Conservation (phyloP, 73 alveolate genomes). For the Effrenium voratum region DNA sequence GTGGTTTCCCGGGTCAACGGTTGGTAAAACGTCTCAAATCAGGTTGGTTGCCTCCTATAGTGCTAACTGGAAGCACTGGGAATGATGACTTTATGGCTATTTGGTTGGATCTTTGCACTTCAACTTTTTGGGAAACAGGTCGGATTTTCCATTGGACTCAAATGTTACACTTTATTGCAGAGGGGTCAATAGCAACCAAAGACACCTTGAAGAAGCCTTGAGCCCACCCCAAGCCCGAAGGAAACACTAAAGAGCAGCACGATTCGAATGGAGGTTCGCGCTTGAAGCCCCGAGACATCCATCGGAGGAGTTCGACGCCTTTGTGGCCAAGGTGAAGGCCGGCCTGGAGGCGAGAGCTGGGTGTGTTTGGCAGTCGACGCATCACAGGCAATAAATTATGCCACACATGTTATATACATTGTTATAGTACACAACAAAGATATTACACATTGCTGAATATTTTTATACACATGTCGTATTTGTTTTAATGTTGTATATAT, state of each 20-base stretch:
- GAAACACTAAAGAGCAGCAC: background rate
- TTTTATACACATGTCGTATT: no score
- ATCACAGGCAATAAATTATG: no score
- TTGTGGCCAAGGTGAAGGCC: conserved; percentile 9
- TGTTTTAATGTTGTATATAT: no score
- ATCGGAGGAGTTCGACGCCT: conserved; percentile 41
- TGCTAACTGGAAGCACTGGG: no score
- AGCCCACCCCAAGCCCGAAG: background rate
- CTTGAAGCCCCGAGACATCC: background rate
- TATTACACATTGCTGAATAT: no score
- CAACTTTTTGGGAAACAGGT: background rate
- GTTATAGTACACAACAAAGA: no score
- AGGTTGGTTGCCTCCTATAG: no score
- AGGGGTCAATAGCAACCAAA: background rate
- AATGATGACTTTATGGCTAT: no score
- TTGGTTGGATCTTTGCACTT: background rate
- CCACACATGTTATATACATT: no score
- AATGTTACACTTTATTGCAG: background rate
- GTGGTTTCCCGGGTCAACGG: background rate
- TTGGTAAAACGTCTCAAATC: no score
- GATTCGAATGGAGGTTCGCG: background rate
- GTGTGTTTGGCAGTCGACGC: no score
- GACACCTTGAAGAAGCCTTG: background rate
- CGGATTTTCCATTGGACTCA: background rate
- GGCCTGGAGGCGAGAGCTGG: background rate